These are phyloP conservation scores for Dothidotthia symphoricarpi DNA, from an alignment of 2,329 filamentous ascomycete species.

Conservation along the genomic window DNA sequence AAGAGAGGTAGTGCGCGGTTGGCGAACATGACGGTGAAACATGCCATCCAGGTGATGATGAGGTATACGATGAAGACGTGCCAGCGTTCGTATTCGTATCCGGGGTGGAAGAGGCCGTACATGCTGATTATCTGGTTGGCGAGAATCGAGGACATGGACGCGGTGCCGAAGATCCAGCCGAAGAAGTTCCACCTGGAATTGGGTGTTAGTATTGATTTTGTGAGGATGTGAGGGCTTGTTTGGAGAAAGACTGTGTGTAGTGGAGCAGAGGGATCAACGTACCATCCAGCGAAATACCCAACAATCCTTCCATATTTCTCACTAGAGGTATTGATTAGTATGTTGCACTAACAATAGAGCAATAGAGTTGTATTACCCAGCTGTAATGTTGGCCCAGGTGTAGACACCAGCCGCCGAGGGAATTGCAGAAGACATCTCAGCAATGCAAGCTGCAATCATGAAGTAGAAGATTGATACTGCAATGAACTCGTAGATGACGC, in stretches of 20 bases:
- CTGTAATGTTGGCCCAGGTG: conserved; percentile 54
- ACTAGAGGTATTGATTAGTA: too few relatives aligned
- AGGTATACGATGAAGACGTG: conserved; percentile 54
- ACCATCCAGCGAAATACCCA: conserved; percentile 53
- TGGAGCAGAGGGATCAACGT: conserved; percentile 5
- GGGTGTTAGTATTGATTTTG: too few relatives aligned
- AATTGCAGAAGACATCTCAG: conserved; percentile 50
- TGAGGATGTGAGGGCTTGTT: too few relatives aligned
- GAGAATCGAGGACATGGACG: conserved; percentile 46
- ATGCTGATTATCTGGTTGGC: conserved; percentile 50
- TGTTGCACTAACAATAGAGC: too few relatives aligned
- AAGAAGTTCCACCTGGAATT: conserved; percentile 50
- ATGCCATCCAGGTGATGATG: conserved; percentile 49
- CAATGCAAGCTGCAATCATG: conserved; percentile 52
- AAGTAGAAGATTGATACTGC: conserved; percentile 53
- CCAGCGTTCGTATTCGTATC: conserved; percentile 49
- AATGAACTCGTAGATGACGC: conserved; percentile 51
- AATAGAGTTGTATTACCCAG: too few relatives aligned
- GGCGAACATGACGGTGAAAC: conserved; percentile 52
- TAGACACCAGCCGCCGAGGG: conserved; percentile 50
- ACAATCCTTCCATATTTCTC: conserved; percentile 49
- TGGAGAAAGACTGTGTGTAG: too few relatives aligned
- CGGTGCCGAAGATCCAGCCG: conserved; percentile 51
- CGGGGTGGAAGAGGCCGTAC: conserved; percentile 51
- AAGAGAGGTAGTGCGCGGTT: conserved; percentile 55